Base-by-base conservation (phyloP, 768 basidiomycete species). In the Lentinus brumalis region DNA sequence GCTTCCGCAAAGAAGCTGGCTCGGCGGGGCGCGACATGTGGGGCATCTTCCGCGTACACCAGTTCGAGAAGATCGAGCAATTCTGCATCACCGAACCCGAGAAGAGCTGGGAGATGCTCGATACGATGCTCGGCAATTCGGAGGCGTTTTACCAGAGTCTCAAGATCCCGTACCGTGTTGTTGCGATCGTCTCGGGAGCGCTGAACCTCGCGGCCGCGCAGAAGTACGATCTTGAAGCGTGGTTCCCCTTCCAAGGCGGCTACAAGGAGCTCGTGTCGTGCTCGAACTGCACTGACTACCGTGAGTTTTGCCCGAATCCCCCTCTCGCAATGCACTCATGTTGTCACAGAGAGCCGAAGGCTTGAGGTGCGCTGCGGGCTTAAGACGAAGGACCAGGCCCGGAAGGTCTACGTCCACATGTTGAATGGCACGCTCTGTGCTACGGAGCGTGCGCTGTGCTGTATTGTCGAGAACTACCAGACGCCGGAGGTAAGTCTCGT, bases 31-130 rank as follows among this genome's bases (percentile, higher is more conserved):
- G 94, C 57, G 97, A 99, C 68, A 98, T 96, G 83, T 98, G 97
- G 95, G 97, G 97, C 59, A 98, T 98, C 76, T 99, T 99, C 87
- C 92, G 97, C 26, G 96, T 99, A 56, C 97, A 99, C 73, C 97
- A 99, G 76, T 99, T 99, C 66, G 97, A 99, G 78, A 99, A 99
- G 80, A 85, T 99, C 54, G 97, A 99, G 73, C 87, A 98, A 80
- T 98, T 98, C 76, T 88, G 91, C 78, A 83, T 99, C 68, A 98
- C 96, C 7, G 90, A 94, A 29, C 96, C 97, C 0, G 89, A 92
- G 66, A 90, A 94, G 73, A 96, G 95, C 71, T 95, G 96, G 89
- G 89, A 86, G 73, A 90, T 88, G 85, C 91, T 98, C 68, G 91
- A 99, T 60, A 78, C 78, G 60, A 99, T 98, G 97, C 70, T 98